Percentiles rank a stretch among this genome's conserved stretches.
Conservation (phyloP, 306 rosid species). For the Quercus mongolica region DNA sequence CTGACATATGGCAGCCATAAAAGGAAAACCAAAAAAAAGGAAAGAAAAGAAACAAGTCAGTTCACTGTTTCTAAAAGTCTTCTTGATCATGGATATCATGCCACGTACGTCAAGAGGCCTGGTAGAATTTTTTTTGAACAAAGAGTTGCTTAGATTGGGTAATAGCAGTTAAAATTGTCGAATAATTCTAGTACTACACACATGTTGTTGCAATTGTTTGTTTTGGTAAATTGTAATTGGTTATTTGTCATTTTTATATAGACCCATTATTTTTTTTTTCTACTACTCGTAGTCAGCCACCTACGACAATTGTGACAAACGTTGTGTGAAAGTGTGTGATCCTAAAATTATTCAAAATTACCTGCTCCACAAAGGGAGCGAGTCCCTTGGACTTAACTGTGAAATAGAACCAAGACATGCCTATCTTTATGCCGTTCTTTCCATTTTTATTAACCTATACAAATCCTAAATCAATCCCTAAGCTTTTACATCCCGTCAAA, state of each 20-base stretch:
- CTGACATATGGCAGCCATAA: too few species aligned
- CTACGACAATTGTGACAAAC: too few species aligned
- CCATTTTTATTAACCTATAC: conserved; percentile 20
- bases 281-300: too few species aligned
- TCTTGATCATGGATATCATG: not conserved
- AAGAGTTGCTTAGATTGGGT: conserved; percentile 29
- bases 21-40: not conserved
- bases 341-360: not conserved
- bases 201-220: too few species aligned
- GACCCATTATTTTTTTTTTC: too few species aligned
- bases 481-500: conserved; percentile 7
- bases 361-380: conserved; percentile 40
- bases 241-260: too few species aligned
- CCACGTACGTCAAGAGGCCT: not conserved
- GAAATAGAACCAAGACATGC: conserved; percentile 28
- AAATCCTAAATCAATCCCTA: conserved; percentile 20
- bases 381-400: conserved; percentile 39
- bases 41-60: not conserved
- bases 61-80: not conserved
- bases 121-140: not conserved
- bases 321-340: too few species aligned
- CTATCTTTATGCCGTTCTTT: conserved; percentile 38
- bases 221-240: too few species aligned
- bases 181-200: too few species aligned
- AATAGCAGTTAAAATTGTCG: conserved; percentile 12